These are phyloP conservation scores for Gaultheria prostrata DNA, from an alignment of 148 eudicot genomes.

Conservation along the genomic window DNA sequence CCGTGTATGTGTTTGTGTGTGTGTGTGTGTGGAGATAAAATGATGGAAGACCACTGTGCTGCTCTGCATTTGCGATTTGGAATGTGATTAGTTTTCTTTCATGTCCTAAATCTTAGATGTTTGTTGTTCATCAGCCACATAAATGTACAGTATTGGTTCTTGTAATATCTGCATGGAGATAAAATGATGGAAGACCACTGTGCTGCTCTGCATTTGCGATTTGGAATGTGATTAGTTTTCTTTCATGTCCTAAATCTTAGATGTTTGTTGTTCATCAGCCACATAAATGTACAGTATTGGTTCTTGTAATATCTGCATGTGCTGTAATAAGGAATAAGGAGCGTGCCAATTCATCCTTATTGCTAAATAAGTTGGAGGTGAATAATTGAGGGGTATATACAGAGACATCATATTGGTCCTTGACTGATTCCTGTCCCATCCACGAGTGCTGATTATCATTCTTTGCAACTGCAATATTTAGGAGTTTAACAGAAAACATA, in stretches of 20 bases:
- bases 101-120: neutral
- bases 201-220: neutral
- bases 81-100: neutral
- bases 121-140: neutral
- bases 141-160: neutral
- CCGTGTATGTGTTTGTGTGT: neutral
- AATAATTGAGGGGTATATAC: neutral
- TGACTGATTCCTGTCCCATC: neutral
- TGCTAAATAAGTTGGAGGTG: neutral
- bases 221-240: neutral
- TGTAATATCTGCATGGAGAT: neutral
- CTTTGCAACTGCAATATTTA: neutral
- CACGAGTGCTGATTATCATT: neutral
- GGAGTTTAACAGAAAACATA: neutral
- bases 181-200: neutral
- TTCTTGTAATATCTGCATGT: neutral
- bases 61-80: neutral
- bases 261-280: neutral
- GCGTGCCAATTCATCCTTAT: neutral
- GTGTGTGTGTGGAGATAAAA: neutral
- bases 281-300: neutral
- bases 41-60: slow-evolving; percentile 7
- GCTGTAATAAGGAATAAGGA: neutral
- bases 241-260: neutral
- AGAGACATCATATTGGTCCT: neutral